Evolutionary conservation across 2,329 filamentous ascomycete species (phyloP).

Genomic region (Fusarium mundagurra): DNA sequence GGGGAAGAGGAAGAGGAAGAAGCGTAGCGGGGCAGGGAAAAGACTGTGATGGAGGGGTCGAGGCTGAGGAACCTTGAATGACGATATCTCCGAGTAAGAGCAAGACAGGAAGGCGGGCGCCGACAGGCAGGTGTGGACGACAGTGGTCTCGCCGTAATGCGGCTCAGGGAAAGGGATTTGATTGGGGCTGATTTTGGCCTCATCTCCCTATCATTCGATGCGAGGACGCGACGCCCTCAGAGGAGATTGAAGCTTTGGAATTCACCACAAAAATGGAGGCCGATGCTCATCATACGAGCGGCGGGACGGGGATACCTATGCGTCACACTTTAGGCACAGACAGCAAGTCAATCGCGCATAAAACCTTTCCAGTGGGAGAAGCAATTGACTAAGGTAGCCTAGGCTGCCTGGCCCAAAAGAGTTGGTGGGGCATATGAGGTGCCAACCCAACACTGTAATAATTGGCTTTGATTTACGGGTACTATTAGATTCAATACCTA

Average conservation of each 20-base stretch:
- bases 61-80: slow-evolving; percentile 13
- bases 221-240: slow-evolving; percentile 29
- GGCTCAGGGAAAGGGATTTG: slow-evolving; percentile 37
- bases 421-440: background rate
- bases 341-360: slow-evolving; percentile 14
- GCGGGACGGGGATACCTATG: slow-evolving; percentile 5
- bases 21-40: slow-evolving; percentile 38
- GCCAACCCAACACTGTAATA: slow-evolving; percentile 1
- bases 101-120: slow-evolving; percentile 11
- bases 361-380: slow-evolving; percentile 6
- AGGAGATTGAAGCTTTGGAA: slow-evolving; percentile 21
- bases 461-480: background rate
- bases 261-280: slow-evolving; percentile 21
- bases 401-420: background rate
- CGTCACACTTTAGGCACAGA: slow-evolving; percentile 26
- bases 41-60: slow-evolving; percentile 35
- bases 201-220: slow-evolving; percentile 38
- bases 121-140: background rate
- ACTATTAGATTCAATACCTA: background rate
- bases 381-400: background rate
- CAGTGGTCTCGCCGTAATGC: slow-evolving; percentile 26
- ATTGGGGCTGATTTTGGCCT: slow-evolving; percentile 36
- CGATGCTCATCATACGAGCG: slow-evolving; percentile 28
- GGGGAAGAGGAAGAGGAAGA: slow-evolving; percentile 21
- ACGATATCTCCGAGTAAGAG: background rate